These are phyloP conservation scores for Sphaerulina musiva DNA, from an alignment of 2,329 filamentous ascomycete genomes.

Conservation along the genomic window DNA sequence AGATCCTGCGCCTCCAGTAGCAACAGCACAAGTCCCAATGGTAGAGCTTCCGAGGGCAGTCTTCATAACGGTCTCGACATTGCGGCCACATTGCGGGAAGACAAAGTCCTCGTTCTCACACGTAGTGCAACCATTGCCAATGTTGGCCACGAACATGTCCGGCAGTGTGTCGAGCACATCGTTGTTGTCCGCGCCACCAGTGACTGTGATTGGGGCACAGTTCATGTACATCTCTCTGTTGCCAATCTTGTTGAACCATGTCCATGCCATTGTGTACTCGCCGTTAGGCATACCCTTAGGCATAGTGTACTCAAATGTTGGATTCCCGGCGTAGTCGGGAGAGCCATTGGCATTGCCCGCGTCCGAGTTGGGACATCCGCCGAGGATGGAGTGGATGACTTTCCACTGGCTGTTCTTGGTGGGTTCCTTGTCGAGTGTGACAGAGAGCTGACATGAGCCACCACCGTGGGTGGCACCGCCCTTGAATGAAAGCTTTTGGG, in stretches of 20 bases:
- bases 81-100: slow-evolving; percentile 56
- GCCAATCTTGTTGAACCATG: slow-evolving; percentile 86
- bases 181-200: slow-evolving; percentile 39
- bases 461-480: slow-evolving; percentile 79
- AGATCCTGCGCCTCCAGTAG: slow-evolving; percentile 7
- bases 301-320: slow-evolving; percentile 64
- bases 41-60: slow-evolving; percentile 17
- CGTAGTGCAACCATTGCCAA: slow-evolving; percentile 46
- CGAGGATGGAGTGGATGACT: slow-evolving; percentile 81
- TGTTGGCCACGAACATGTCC: slow-evolving; percentile 63
- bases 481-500: slow-evolving; percentile 57
- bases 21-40: slow-evolving; percentile 6
- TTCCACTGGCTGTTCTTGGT: slow-evolving; percentile 66
- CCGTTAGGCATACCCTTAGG: slow-evolving; percentile 68
- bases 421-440: slow-evolving; percentile 72
- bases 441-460: slow-evolving; percentile 79
- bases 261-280: slow-evolving; percentile 75
- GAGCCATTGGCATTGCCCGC: slow-evolving; percentile 33
- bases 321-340: slow-evolving; percentile 23
- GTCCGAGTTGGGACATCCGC: slow-evolving; percentile 72
- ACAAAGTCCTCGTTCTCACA: slow-evolving; percentile 47
- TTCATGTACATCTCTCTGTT: slow-evolving; percentile 98
- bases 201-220: slow-evolving; percentile 68
- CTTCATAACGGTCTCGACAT: slow-evolving; percentile 9
- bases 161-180: slow-evolving; percentile 56